Percentiles rank a stretch among this genome's conserved stretches.
phyloP scores from a whole-genome alignment of 73 alveolate species.

The Paramecium pentaurelia region DNA sequence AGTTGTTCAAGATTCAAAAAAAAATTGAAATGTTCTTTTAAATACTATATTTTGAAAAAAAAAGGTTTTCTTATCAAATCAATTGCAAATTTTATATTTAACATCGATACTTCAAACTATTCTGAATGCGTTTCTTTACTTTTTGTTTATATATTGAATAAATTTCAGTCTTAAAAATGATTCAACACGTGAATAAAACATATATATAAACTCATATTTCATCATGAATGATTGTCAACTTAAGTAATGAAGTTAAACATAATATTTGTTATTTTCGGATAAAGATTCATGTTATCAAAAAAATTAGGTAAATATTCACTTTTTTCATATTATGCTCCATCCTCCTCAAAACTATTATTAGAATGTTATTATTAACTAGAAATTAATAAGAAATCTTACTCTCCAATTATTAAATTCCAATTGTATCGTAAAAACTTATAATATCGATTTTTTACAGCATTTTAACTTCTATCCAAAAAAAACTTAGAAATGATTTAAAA shows the following conservation, averaged over 20 bases:
- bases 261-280: neutral
- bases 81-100: neutral
- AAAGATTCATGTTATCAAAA: neutral
- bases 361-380: neutral
- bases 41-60: neutral
- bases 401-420: neutral
- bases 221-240: neutral
- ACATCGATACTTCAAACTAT: neutral
- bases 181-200: neutral
- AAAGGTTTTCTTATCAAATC: neutral
- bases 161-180: neutral
- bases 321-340: neutral
- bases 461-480: neutral
- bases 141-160: neutral
- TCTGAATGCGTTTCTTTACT: slow-evolving; percentile 14
- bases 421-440: neutral
- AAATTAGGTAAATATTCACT: neutral
- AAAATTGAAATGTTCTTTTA: neutral
- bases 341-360: neutral
- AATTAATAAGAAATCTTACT: neutral
- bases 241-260: neutral
- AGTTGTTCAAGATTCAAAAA: neutral
- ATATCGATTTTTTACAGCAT: neutral
- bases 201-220: neutral
- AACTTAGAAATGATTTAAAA: neutral